phyloP scores from a whole-genome alignment of 352 stramenopile species.

The Globisporangium yorkense region DNA sequence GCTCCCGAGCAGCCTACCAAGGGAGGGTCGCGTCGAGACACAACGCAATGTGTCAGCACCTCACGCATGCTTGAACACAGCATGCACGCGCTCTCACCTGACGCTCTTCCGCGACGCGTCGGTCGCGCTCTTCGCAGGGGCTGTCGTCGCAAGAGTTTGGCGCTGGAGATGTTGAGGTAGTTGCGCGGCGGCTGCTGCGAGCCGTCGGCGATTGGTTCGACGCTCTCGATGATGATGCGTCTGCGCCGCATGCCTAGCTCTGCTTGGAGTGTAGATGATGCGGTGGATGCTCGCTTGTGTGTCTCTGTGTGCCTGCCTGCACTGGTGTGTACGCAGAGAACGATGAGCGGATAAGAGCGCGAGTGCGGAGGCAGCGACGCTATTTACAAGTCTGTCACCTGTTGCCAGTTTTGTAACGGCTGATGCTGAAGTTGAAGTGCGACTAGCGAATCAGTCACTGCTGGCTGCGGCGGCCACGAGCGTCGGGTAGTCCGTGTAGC shows the following conservation, averaged over 20 bases:
- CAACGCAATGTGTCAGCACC: too few relatives aligned
- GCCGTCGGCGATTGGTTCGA: neutral
- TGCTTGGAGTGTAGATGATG: neutral
- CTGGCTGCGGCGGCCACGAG: neutral
- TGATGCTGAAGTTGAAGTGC: neutral
- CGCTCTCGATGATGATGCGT: neutral
- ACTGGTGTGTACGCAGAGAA: neutral
- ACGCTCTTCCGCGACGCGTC: neutral
- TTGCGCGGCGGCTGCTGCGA: neutral
- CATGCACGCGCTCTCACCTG: neutral
- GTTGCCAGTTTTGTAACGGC: neutral
- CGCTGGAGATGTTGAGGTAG: neutral
- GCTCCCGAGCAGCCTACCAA: neutral
- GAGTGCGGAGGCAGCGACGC: too few relatives aligned
- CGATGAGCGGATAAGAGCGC: too few relatives aligned
- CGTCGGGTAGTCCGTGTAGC: constrained; percentile 21
- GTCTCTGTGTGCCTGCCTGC: neutral
- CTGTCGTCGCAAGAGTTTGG: too few relatives aligned
- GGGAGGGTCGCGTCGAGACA: too few relatives aligned
- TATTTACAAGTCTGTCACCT: too few relatives aligned
- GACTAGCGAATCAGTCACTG: too few relatives aligned
- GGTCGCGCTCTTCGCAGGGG: neutral
- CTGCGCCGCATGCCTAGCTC: neutral
- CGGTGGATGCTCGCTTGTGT: neutral
- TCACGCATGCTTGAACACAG: too few relatives aligned